These are phyloP conservation scores for Calonectria pauciramosa DNA, from an alignment of 2,329 filamentous ascomycete species.

Conservation along the genomic window DNA sequence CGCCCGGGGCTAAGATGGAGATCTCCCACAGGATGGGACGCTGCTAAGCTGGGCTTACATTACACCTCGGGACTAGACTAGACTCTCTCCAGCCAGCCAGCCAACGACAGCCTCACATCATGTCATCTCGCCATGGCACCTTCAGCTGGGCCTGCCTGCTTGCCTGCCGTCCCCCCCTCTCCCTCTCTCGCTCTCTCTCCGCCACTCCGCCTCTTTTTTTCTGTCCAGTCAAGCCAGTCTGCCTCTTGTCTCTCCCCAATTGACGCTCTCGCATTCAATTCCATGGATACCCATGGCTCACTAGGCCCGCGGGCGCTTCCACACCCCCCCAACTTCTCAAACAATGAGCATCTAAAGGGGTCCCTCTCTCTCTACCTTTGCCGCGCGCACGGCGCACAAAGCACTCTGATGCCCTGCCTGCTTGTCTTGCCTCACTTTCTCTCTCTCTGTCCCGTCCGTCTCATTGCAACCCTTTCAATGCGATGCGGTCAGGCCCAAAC, in stretches of 20 bases:
- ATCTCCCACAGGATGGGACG: conserved; percentile 3
- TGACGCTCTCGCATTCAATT: background rate
- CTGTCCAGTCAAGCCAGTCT: background rate
- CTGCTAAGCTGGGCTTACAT: background rate
- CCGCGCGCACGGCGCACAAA: background rate
- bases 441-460: background rate
- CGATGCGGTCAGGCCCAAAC: background rate
- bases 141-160: background rate
- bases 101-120: conserved; percentile 20
- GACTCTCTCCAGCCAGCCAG: background rate
- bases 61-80: background rate
- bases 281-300: conserved; percentile 28
- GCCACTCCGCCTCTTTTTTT: background rate
- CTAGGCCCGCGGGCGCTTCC: background rate
- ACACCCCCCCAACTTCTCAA: background rate
- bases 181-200: background rate
- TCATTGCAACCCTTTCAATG: background rate
- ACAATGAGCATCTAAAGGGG: background rate
- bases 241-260: background rate
- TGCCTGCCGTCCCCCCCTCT: background rate
- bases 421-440: background rate
- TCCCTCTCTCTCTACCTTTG: background rate
- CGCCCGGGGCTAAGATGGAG: background rate
- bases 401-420: background rate
- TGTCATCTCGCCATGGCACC: background rate